Conservation (phyloP, 805 yeast species). For the Metschnikowia continentalis region DNA sequence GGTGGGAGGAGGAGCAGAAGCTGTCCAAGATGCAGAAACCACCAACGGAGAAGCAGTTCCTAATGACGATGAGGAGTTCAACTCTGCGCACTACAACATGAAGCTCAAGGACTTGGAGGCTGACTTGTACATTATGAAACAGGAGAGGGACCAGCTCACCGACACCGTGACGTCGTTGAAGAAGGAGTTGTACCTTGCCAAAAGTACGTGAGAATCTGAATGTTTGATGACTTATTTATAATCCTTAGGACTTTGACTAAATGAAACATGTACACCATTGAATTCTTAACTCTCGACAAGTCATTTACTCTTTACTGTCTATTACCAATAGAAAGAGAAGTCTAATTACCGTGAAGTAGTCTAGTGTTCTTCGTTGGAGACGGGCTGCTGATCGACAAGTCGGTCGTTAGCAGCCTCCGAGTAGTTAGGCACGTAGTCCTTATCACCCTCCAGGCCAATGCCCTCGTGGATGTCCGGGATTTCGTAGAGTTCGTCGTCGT, state of each 20-base stretch:
- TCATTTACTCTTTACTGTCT: no score
- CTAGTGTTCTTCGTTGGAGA: not conserved
- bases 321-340: no score
- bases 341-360: no score
- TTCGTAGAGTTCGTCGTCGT: conserved; percentile 18
- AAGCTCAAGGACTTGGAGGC: conserved; percentile 81
- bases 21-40: conserved; percentile 2
- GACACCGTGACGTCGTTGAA: conserved; percentile 55
- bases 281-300: no score
- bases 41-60: conserved; percentile 3
- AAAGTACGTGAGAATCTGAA: not conserved
- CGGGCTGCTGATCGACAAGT: conserved; percentile 13
- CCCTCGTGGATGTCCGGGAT: conserved; percentile 14
- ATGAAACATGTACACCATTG: no score
- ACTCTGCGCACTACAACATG: conserved; percentile 60
- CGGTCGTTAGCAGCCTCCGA: conserved; percentile 25
- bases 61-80: conserved; percentile 27
- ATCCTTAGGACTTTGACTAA: no score
- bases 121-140: conserved; percentile 71
- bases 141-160: conserved; percentile 77
- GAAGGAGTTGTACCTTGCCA: conserved; percentile 45
- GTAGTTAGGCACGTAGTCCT: conserved; percentile 36
- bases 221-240: not conserved
- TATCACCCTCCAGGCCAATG: conserved; percentile 18
- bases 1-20: conserved; percentile 19